Evolutionary conservation across 2,329 filamentous ascomycete genomes (phyloP), one percentile per base, ranked within the genome.

Genomic region (Fonsecaea nubica): DNA sequence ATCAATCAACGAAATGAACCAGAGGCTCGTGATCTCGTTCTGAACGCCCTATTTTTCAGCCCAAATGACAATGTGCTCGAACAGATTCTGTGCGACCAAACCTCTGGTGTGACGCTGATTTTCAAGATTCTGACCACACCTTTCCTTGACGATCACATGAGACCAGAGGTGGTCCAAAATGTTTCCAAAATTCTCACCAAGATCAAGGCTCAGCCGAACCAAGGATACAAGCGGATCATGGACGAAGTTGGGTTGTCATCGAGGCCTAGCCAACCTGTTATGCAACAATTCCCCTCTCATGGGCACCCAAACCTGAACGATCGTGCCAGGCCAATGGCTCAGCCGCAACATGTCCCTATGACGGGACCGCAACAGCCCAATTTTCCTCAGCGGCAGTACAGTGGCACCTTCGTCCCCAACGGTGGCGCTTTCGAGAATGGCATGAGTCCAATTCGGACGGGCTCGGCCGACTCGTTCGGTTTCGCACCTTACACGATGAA

Each of bases 41-140:
- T 98, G 48, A 90, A 92, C 77, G 93, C 94, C 1, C 83, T 99
- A 38, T 98, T 99, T 85, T 96, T 97, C 80, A 93, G 92, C 8
- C 86, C 89, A 2, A 92, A 94, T 68, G 92, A 98, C 74, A 89
- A 93, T 72, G 88, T 92, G 1, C 81, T 99, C 48, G 93, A 97
- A 77, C 91, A 92, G 63, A 98, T 99, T 67, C 83, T 99, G 38
- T 91, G 88, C 68, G 95, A 99, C 76, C 92, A 96, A 74, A 88
- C 91, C 55, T 98, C 93, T 72, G 95, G 95, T 62, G 92, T 94
- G 3, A 98, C 94, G 0, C 82, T 99, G 72, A 98, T 99, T 75
- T 99, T 98, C 87, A 99, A 99, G 84, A 93, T 98, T 38, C 84
- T 99, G 63, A 98, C 95, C 0, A 98, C 93, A 7, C 95, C 95